Evolutionary conservation across 225 moss, liverwort and hornwort species (phyloP), one percentile per base, ranked within the genome.

Genomic region (Marchantia polymorpha): DNA sequence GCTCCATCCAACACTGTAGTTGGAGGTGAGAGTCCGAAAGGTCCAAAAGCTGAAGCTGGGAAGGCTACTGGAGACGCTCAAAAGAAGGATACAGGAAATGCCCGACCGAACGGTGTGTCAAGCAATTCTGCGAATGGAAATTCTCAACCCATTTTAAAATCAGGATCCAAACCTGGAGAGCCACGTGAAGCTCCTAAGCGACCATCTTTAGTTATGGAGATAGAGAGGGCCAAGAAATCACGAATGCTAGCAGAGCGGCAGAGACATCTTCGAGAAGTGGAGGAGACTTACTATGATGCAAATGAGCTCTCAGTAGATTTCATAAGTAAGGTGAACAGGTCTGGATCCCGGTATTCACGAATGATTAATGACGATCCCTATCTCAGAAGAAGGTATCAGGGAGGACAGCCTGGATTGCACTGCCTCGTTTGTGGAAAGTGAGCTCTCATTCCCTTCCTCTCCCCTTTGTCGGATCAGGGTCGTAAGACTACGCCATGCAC

Each of bases 401-500:
- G 76, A 73, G 81, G 78, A 55, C 82, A 80, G 22, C 53, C 74
- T 69, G 81, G 79, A 74, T 78, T 81, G 73, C 80, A 83, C 75
- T 83, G 86, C 83, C 83, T 86, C 81, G 74, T 86, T 74, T 86
- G 83, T 39, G 83, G 83, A 79, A 86, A 86, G 86, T 86, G 81
- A 83, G 86, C 69, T 78, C 56, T 78, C 83, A 83, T 74, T 75
- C 69, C 50, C 64, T 73, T 31, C 3, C 10, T 51, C 50, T 63
- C 29, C 64, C 50, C 49, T 50, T 46, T 72, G 22, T 61, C 22
- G 60, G 22, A n/a, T 61, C 68, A 61, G 20, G 60, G 19, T 11
- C 20, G 60, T 20, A 27, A 25, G 25, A 12, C 5, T n/a, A 63
- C 63, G 14, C 7, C 63, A 63, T 63, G 63, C 7, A 63, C 25